These are phyloP conservation scores for Tricholoma saponaceum DNA, from an alignment of 768 basidiomycete species.

Conservation along the genomic window DNA sequence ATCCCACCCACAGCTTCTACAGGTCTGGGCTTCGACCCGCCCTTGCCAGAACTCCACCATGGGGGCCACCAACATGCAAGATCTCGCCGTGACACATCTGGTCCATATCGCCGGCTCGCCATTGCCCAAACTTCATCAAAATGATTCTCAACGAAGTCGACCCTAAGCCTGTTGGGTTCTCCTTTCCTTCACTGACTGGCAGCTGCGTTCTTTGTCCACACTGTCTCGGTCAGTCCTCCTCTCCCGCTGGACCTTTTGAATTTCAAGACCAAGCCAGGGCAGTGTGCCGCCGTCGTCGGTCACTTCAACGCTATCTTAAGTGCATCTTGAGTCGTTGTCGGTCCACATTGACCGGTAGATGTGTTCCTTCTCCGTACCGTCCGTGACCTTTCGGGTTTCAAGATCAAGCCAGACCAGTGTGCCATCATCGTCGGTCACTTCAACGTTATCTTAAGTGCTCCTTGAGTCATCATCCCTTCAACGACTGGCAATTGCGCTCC, in stretches of 20 bases:
- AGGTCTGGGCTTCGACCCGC: not conserved
- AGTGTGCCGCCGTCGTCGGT: no score
- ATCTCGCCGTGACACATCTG: not conserved
- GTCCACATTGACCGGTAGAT: no score
- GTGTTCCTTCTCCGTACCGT: not conserved
- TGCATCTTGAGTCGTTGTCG: no score
- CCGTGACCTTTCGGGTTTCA: not conserved
- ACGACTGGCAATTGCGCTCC: not conserved
- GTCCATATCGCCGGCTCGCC: not conserved
- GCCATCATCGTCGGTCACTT: no score
- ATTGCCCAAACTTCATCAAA: no score
- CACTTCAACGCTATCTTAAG: no score
- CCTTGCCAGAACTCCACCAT: not conserved
- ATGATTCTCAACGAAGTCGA: no score
- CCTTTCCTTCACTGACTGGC: not conserved
- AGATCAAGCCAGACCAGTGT: not conserved
- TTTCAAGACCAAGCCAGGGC: not conserved
- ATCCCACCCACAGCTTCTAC: not conserved
- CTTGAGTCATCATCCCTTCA: no score
- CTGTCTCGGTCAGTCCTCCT: not conserved
- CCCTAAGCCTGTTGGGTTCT: not conserved
- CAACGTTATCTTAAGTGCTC: no score
- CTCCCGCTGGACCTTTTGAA: no score
- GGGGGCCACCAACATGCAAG: no score
- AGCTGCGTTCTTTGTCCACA: not conserved